A percentile compares a stretch with the other conserved stretches of the same genome.
Conservation (phyloP, 495 filamentous ascomycete genomes). For the Podospora conica region DNA sequence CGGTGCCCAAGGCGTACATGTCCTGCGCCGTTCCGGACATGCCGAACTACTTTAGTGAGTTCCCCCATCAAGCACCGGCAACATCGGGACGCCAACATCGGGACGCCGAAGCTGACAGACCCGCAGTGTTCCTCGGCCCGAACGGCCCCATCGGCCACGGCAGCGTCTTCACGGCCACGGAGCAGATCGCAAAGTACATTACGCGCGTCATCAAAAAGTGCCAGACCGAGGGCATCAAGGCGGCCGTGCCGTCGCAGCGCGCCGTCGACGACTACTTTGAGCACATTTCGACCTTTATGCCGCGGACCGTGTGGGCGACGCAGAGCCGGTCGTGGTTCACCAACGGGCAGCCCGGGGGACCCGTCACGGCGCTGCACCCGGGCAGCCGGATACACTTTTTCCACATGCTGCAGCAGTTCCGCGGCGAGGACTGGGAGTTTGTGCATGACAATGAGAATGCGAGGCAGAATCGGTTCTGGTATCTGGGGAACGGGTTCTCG, state of each 20-base stretch:
- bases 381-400: constrained; percentile 49
- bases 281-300: constrained; percentile 44
- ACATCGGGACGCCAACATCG: too few relatives aligned
- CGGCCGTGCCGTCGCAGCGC: constrained; percentile 31
- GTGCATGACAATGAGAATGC: constrained; percentile 33
- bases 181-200: constrained; percentile 45
- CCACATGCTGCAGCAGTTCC: constrained; percentile 42
- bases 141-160: constrained; percentile 47
- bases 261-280: constrained; percentile 42
- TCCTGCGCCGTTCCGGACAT: constrained; percentile 39
- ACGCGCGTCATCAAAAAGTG: constrained; percentile 38
- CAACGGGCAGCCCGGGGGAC: constrained; percentile 35
- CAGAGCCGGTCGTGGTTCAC: constrained; percentile 48
- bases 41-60: constrained; percentile 47
- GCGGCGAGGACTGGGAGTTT: constrained; percentile 48
- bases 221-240: constrained; percentile 39
- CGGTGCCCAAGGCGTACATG: constrained; percentile 40
- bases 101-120: background rate
- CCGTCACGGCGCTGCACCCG: constrained; percentile 44
- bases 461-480: constrained; percentile 37
- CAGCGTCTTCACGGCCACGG: constrained; percentile 42
- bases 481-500: constrained; percentile 47
- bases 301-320: constrained; percentile 41
- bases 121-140: constrained; percentile 43
- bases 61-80: background rate